Conservation (phyloP, 345 rosid genomes). For the Gossypium mustelinum region DNA sequence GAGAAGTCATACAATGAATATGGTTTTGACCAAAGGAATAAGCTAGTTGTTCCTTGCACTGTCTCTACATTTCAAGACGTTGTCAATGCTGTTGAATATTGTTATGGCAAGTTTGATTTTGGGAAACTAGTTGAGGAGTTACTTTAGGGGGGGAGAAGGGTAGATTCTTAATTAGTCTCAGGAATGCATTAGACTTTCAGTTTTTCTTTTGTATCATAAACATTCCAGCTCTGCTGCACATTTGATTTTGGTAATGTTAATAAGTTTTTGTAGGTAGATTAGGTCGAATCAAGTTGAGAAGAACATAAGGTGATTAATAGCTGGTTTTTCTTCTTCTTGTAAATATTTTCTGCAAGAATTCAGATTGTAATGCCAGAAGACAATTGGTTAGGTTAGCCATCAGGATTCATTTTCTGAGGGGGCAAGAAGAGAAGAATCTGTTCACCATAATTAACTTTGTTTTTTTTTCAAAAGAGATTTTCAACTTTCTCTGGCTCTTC, state of each 20-base stretch:
- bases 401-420: not conserved
- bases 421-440: not conserved
- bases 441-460: not conserved
- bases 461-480: not conserved
- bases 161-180: not conserved
- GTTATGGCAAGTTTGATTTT: conserved; percentile 64
- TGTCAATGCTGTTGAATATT: conserved; percentile 57
- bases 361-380: not conserved
- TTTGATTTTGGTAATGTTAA: conserved; percentile 12
- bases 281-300: not conserved
- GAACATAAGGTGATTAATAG: conserved; percentile 4
- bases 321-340: not conserved
- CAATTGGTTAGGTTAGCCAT: not conserved
- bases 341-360: not conserved
- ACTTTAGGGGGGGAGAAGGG: conserved; percentile 25
- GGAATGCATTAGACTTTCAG: not conserved
- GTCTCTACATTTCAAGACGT: conserved; percentile 67
- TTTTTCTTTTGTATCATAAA: not conserved
- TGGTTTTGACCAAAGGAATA: conserved; percentile 44
- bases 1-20: conserved; percentile 73
- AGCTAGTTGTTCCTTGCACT: conserved; percentile 73
- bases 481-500: not conserved
- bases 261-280: conserved; percentile 2
- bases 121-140: conserved; percentile 73
- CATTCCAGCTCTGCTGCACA: not conserved